These are phyloP conservation scores for Rubia balearica DNA, from an alignment of 305 asterid genomes.

Conservation along the genomic window DNA sequence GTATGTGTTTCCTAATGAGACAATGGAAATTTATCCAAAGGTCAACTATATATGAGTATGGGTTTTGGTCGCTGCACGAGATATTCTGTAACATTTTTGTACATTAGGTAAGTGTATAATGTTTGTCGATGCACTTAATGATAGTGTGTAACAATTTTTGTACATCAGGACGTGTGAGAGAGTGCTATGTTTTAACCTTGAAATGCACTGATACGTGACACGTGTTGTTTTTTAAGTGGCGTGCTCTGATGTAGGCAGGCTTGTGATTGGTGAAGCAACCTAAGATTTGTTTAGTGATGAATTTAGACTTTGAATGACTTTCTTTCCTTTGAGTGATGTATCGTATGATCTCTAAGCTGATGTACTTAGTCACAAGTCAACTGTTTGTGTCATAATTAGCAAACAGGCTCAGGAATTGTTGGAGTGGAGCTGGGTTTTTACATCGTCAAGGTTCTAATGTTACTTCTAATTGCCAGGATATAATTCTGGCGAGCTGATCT, in stretches of 20 bases:
- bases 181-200: not conserved
- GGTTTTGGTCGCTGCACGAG: not conserved
- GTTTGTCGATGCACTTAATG: no score
- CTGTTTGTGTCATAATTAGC: not conserved
- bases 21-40: not conserved
- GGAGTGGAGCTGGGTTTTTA: not conserved
- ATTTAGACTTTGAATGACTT: not conserved
- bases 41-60: not conserved
- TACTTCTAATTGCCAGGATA: no score
- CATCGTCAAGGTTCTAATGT: not conserved
- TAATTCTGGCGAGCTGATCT: no score
- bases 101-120: not conserved
- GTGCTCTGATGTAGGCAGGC: not conserved
- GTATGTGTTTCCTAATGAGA: not conserved
- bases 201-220: not conserved
- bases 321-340: not conserved
- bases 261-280: not conserved
- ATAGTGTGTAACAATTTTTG: no score
- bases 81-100: not conserved
- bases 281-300: not conserved
- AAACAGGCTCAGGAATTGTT: not conserved
- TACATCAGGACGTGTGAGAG: not conserved
- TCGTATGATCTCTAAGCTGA: not conserved
- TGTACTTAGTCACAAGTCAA: not conserved
- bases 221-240: not conserved